Evolutionary conservation across 75 land plant species (phyloP).

Genomic region (Gnetum montanum): DNA sequence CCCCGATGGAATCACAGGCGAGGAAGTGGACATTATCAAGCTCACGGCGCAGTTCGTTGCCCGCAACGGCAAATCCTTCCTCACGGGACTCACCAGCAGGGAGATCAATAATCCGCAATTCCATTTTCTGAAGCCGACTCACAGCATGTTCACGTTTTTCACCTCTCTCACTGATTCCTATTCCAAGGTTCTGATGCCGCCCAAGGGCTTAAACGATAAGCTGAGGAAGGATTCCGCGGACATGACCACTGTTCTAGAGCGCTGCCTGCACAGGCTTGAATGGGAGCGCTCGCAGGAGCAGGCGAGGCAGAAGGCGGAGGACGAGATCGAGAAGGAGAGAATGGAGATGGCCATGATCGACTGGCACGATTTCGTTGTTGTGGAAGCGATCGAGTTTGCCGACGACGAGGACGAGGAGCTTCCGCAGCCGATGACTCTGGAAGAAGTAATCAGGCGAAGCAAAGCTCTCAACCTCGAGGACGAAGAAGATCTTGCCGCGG

Average conservation of each 20-base stretch:
- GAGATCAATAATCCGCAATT: constrained; percentile 74
- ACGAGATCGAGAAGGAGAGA: constrained; percentile 93
- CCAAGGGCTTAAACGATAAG: constrained; percentile 72
- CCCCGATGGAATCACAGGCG: constrained; percentile 85
- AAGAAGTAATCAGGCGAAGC: constrained; percentile 88
- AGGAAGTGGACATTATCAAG: constrained; percentile 89
- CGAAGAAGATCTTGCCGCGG: constrained; percentile 27
- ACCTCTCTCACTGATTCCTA: constrained; percentile 81
- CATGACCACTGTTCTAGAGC: constrained; percentile 72
- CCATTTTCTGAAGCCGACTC: constrained; percentile 80
- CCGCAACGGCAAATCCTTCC: constrained; percentile 75
- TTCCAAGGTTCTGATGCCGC: constrained; percentile 89
- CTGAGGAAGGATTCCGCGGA: constrained; percentile 44
- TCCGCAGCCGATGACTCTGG: constrained; percentile 89
- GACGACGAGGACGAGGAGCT: constrained; percentile 96
- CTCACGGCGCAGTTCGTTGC: constrained; percentile 96
- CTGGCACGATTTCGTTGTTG: constrained; percentile 99
- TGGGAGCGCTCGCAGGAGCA: constrained; percentile 98
- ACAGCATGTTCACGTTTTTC: constrained; percentile 90
- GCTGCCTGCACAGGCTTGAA: constrained; percentile 83
- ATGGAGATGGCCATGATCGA: constrained; percentile 93
- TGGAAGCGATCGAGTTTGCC: constrained; percentile 91
- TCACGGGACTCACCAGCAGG: constrained; percentile 60
- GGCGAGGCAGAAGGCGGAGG: constrained; percentile 95
- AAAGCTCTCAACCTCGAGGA: constrained; percentile 59